Conservation (phyloP, 2,329 filamentous ascomycete genomes). For the Fusarium papillatum region DNA sequence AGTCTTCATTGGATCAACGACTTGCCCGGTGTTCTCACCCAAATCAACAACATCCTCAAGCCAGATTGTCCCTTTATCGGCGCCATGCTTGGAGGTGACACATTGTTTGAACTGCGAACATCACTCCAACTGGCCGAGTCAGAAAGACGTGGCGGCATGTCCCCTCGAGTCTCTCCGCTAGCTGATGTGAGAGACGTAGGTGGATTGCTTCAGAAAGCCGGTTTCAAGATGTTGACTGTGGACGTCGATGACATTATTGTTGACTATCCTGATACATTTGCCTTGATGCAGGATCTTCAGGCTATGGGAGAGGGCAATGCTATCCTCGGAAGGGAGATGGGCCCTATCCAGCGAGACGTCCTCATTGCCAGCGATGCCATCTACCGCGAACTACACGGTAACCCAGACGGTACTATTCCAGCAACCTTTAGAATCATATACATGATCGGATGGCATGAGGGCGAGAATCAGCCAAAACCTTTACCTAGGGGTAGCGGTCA, state of each 20-base stretch:
- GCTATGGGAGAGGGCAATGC: slow-evolving; percentile 97
- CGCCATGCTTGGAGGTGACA: slow-evolving; percentile 97
- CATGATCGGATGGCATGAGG: slow-evolving; percentile 99
- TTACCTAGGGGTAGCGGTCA: slow-evolving; percentile 87
- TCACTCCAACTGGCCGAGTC: slow-evolving; percentile 93
- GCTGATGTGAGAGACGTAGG: slow-evolving; percentile 95
- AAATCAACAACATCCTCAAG: slow-evolving; percentile 90
- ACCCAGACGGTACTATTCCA: slow-evolving; percentile 81
- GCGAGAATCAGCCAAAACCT: slow-evolving; percentile 82
- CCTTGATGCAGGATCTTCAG: slow-evolving; percentile 93
- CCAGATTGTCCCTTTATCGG: slow-evolving; percentile 93
- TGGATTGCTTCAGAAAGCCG: slow-evolving; percentile 85
- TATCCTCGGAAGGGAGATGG: slow-evolving; percentile 86
- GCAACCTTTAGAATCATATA: slow-evolving; percentile 97
- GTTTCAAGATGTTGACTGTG: slow-evolving; percentile 96
- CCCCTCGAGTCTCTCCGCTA: slow-evolving; percentile 90
- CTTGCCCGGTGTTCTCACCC: slow-evolving; percentile 84
- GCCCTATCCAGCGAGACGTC: slow-evolving; percentile 83
- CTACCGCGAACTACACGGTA: slow-evolving; percentile 89
- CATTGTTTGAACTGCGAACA: slow-evolving; percentile 92
- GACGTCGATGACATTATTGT: slow-evolving; percentile 98
- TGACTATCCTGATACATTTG: slow-evolving; percentile 91
- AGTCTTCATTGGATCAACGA: slow-evolving; percentile 99
- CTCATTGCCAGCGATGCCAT: slow-evolving; percentile 90
- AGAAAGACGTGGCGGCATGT: slow-evolving; percentile 91